phyloP scores from a whole-genome alignment of 495 filamentous ascomycete species.

The Talaromyces proteolyticus region DNA sequence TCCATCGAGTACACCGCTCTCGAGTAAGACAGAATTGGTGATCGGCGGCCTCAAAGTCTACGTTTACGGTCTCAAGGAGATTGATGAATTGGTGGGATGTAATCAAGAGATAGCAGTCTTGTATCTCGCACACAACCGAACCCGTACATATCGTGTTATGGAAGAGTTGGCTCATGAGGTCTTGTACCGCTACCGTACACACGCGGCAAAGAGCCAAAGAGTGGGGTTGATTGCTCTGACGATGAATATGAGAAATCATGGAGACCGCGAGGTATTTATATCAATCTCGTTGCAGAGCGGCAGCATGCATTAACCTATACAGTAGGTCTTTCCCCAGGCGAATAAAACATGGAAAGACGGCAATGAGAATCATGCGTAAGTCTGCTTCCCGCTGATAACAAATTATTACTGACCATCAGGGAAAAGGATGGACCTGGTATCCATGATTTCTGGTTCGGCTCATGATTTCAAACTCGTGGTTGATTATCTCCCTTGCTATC shows the following conservation, averaged over 20 bases:
- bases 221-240: constrained; percentile 1
- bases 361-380: constrained; percentile 1
- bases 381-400: not conserved
- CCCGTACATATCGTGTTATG: not conserved
- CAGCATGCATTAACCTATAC: too few species aligned
- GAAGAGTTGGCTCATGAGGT: not conserved
- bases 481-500: not conserved
- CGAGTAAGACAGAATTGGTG: not conserved
- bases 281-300: too few species aligned
- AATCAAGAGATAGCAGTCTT: not conserved
- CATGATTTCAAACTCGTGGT: constrained; percentile 2
- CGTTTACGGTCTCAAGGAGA: not conserved
- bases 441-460: constrained; percentile 1
- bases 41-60: not conserved
- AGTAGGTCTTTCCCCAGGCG: not conserved
- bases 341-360: not conserved
- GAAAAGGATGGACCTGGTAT: not conserved
- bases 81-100: not conserved
- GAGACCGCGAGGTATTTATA: not conserved
- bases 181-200: not conserved
- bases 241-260: constrained; percentile 6
- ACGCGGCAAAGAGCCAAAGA: not conserved
- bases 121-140: constrained; percentile 1
- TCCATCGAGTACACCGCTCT: not conserved
- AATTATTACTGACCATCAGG: not conserved